phyloP scores from a whole-genome alignment of 2,329 filamentous ascomycete species.

The Fusarium algeriense region DNA sequence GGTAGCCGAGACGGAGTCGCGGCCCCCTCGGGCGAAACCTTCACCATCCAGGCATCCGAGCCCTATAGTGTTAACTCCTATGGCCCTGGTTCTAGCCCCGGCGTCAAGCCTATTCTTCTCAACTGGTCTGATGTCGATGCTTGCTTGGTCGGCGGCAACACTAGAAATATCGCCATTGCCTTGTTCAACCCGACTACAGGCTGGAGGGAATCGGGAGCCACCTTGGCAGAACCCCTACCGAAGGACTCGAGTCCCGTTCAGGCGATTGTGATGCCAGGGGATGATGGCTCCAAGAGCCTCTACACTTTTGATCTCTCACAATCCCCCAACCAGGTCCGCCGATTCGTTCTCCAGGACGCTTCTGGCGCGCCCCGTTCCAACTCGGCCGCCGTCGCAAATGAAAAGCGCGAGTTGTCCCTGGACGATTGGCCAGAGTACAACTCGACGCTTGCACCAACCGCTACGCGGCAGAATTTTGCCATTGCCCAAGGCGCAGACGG shows the following conservation, averaged over 20 bases:
- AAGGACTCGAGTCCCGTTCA: conserved; percentile 60
- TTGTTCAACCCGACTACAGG: conserved; percentile 72
- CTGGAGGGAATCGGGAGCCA: conserved; percentile 74
- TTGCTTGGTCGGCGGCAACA: conserved; percentile 78
- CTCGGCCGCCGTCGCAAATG: conserved; percentile 55
- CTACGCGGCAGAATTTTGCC: conserved; percentile 72
- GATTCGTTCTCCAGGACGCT: conserved; percentile 74
- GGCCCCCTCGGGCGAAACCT: not conserved
- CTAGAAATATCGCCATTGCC: conserved; percentile 72
- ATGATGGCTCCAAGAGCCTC: conserved; percentile 82
- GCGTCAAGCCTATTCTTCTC: conserved; percentile 78
- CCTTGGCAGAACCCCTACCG: conserved; percentile 69
- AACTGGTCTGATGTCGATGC: conserved; percentile 79
- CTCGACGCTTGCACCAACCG: conserved; percentile 73
- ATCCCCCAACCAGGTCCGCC: conserved; percentile 80
- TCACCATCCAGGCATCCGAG: not conserved
- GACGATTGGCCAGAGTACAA: conserved; percentile 84
- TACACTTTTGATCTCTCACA: conserved; percentile 81
- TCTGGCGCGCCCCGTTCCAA: conserved; percentile 66
- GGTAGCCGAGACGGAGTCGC: conserved; percentile 72
- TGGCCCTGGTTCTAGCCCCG: conserved; percentile 55
- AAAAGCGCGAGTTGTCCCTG: conserved; percentile 63
- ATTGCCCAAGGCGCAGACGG: conserved; percentile 75
- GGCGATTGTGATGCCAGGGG: conserved; percentile 73
- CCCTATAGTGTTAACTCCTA: not conserved